These are phyloP conservation scores for Sporothrix pallida DNA, from an alignment of 2,329 filamentous ascomycete species.

Conservation along the genomic window DNA sequence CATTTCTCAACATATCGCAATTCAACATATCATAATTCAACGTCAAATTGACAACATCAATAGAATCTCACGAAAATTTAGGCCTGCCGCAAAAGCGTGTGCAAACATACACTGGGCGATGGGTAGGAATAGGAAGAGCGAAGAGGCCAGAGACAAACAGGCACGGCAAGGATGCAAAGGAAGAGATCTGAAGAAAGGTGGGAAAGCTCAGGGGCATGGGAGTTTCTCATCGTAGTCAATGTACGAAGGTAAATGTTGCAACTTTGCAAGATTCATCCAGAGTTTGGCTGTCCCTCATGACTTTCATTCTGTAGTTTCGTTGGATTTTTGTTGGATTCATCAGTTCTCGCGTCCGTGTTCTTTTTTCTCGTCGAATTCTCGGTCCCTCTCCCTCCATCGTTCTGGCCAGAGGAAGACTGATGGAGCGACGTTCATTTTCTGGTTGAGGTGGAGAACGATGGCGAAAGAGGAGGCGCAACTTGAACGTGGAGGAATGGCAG, in stretches of 20 bases:
- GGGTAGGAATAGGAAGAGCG: neutral
- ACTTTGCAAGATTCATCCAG: neutral
- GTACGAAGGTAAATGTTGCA: neutral
- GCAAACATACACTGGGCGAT: neutral
- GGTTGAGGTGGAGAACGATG: conserved; percentile 29
- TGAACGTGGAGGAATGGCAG: neutral
- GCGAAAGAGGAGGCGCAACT: conserved; percentile 14
- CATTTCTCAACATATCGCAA: neutral
- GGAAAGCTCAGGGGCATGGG: neutral
- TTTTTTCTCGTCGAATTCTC: neutral
- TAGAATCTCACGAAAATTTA: neutral
- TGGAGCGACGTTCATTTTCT: neutral
- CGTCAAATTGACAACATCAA: neutral
- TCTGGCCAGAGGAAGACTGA: neutral
- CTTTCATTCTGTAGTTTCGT: neutral
- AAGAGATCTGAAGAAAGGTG: neutral
- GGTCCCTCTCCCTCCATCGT: neutral
- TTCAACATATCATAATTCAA: neutral
- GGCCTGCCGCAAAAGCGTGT: neutral
- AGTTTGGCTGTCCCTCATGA: neutral
- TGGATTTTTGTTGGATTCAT: neutral
- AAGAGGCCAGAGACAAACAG: neutral
- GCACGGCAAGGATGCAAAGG: neutral
- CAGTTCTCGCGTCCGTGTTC: neutral
- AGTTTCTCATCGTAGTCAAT: neutral